Conservation (phyloP, 305 asterid genomes). For the Ilex paraguariensis region DNA sequence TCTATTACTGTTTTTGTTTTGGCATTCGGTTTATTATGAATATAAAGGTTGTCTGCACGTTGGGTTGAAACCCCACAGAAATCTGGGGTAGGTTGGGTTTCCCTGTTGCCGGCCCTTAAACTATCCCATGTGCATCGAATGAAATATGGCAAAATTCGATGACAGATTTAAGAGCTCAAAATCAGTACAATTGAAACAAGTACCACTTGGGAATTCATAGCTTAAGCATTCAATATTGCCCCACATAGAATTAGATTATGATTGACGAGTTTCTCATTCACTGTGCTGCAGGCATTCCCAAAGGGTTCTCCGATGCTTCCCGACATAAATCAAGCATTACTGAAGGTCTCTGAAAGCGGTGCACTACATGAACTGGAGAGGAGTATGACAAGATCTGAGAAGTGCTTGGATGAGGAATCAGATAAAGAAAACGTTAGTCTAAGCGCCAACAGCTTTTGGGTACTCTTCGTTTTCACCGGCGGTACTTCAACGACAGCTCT, state of each 20-base stretch:
- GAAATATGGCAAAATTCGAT: no score
- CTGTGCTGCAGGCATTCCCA: conserved; percentile 29
- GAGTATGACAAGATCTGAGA: conserved; percentile 18
- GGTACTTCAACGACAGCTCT: conserved; percentile 31
- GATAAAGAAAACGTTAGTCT: conserved; percentile 24
- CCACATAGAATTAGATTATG: neutral
- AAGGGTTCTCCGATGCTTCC: conserved; percentile 30
- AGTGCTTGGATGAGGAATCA: conserved; percentile 23
- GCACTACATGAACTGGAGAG: conserved; percentile 23
- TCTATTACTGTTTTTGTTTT: no score
- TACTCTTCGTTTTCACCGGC: conserved; percentile 29
- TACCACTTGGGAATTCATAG: no score
- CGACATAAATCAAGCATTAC: conserved; percentile 31
- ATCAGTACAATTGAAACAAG: no score
- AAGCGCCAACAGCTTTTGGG: conserved; percentile 27
- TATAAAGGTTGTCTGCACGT: no score
- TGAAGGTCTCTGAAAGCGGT: conserved; percentile 28
- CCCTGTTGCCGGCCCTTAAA: no score
- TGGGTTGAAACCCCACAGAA: no score
- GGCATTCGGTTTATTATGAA: no score
- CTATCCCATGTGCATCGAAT: no score
- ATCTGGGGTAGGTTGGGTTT: no score
- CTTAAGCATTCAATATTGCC: neutral
- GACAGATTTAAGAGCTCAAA: no score
- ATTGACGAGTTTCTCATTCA: neutral